Evolutionary conservation across 306 rosid genomes (phyloP).

Genomic region (Malus fusca): DNA sequence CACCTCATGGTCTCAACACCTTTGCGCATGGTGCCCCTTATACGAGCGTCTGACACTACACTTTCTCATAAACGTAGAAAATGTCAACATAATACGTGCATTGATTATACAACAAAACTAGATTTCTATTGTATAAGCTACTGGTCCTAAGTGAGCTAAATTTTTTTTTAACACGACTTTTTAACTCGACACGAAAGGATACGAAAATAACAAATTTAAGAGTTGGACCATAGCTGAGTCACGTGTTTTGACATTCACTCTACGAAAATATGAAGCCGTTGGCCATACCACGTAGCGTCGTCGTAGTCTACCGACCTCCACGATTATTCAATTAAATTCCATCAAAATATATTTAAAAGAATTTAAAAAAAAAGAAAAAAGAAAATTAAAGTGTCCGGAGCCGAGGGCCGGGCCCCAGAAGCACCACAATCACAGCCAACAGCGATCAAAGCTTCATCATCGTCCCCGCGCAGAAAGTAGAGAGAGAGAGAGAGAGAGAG

Average conservation of each 20-base stretch:
- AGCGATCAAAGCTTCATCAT: background rate
- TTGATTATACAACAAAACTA: no score
- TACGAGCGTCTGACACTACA: no score
- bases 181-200: no score
- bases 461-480: background rate
- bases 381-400: constrained; percentile 7
- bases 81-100: background rate
- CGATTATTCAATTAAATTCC: background rate
- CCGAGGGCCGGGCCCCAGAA: constrained; percentile 7
- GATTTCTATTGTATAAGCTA: no score
- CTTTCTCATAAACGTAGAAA: no score
- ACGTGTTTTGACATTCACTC: background rate
- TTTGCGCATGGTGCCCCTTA: no score
- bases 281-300: background rate
- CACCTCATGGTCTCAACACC: no score
- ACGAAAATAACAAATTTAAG: no score
- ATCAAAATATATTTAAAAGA: background rate
- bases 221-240: no score
- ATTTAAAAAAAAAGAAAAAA: background rate
- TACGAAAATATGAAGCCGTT: background rate
- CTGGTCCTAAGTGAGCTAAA: no score
- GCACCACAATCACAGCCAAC: background rate
- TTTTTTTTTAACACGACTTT: no score
- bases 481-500: background rate
- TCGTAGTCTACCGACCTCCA: background rate